Base-by-base conservation (phyloP, 495 filamentous ascomycete genomes). In the Penicillium daleae region DNA sequence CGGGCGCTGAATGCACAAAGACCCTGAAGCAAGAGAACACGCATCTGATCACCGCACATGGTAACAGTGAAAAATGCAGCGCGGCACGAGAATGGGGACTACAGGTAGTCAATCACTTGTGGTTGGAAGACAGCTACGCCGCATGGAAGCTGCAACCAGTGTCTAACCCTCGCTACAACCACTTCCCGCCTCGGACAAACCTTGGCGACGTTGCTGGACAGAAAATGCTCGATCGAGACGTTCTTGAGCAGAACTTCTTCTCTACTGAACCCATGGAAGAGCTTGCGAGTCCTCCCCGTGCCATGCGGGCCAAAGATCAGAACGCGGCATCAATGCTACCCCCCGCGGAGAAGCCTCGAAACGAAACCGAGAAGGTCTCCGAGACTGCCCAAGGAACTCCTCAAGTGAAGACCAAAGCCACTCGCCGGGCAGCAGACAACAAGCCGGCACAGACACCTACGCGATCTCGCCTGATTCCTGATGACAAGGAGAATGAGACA, bases 61-160 rank as follows among this genome's bases (percentile, higher is more conserved):
- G 86, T 33, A 82, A 83, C 55, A 92, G 92, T 67, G 95, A 98
- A 70, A 99, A 99, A 74, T 96, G 89, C 68, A 86, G 86, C 6
- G 95, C 95, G 0, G 95, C 95, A 0, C 85, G 83, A 66, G 96
- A 98, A 73, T 99, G 95, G 95, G 88, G 89, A 33, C 87, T 98
- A 31, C 75, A 94, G 46, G 88, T 96, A 63, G 81, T 96, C 58
- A 99, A 99, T 71, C 94, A 98, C 68, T 81, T 99, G 1, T 99
- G 95, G 95, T 83, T 99, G 49, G 95, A 99, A 72, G 96, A 99
- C 66, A 93, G 92, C 74, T 99, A 98, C 71, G 91, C 93, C 6
- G 90, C 88, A 69, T 97, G 92, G 81, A 79, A 89, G 68, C 73
- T 87, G 40, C 88, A 90, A 67, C 81, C 82, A 1, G 68, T 92